Percentiles rank a stretch among this genome's conserved stretches.
Evolutionary conservation across 2,329 filamentous ascomycete genomes (phyloP).

Genomic region (Herpotrichia juniperi): DNA sequence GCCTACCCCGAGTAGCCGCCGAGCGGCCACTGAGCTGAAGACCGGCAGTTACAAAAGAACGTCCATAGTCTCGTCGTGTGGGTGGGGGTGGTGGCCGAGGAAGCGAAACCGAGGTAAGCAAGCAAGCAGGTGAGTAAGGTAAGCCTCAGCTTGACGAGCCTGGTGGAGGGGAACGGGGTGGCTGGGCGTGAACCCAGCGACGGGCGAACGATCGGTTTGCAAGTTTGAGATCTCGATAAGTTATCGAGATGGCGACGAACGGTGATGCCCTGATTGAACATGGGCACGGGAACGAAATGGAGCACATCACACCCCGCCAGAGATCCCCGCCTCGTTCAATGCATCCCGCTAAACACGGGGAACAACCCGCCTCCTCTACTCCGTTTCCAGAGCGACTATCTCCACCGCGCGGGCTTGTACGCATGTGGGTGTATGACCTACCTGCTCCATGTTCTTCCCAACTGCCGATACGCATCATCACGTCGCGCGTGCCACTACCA

Average conservation of each 20-base stretch:
- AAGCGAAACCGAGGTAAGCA: too few species aligned
- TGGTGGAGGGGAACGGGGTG: too few species aligned
- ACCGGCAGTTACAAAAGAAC: not conserved
- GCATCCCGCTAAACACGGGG: slow-evolving; percentile 5
- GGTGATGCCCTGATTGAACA: too few species aligned
- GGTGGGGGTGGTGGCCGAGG: not conserved
- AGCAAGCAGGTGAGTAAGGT: too few species aligned
- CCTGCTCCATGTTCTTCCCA: slow-evolving; percentile 7
- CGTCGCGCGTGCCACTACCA: slow-evolving; percentile 4
- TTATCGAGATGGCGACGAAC: too few species aligned
- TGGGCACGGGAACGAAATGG: too few species aligned
- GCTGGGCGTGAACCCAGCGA: too few species aligned
- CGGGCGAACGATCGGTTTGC: too few species aligned
- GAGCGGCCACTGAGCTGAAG: not conserved
- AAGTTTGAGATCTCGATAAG: too few species aligned
- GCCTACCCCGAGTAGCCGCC: not conserved
- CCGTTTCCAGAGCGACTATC: slow-evolving; percentile 9
- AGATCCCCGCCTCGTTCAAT: not conserved
- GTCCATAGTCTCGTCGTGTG: not conserved
- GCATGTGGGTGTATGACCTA: too few species aligned
- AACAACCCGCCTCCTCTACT: slow-evolving; percentile 2
- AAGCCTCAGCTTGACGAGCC: not conserved
- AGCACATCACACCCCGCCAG: slow-evolving; percentile 17
- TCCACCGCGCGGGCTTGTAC: slow-evolving; percentile 10
- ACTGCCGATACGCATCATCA: slow-evolving; percentile 25